Evolutionary conservation across 163 green algal species (phyloP).

Genomic region (Scenedesmus sp.): DNA sequence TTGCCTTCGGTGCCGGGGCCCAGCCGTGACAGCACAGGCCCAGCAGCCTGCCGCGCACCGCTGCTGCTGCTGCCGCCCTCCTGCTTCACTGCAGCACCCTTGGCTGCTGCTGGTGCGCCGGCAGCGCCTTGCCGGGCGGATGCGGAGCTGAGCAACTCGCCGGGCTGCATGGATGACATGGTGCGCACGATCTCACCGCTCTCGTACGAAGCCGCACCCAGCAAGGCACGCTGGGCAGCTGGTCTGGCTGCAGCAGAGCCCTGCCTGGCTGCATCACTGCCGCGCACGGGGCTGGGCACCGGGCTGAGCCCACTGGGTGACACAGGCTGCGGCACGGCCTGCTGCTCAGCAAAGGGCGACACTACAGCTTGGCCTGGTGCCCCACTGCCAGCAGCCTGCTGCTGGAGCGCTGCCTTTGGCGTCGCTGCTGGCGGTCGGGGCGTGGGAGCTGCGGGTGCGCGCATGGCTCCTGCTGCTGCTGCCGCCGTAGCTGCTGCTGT

Average conservation of each 20-base stretch:
- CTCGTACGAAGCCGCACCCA: background rate
- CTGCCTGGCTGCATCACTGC: constrained; percentile 8
- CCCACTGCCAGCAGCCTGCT: background rate
- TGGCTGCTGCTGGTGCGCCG: constrained; percentile 3
- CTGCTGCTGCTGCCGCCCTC: background rate
- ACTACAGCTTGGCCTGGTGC: background rate
- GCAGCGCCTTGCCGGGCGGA: background rate
- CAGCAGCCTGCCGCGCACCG: background rate
- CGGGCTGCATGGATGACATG: background rate
- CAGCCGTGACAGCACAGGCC: constrained; percentile 12
- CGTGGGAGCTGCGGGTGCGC: background rate
- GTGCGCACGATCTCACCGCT: constrained; percentile 28
- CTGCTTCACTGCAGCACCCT: background rate
- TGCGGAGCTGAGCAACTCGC: constrained; percentile 4
- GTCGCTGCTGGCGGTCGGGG: background rate
- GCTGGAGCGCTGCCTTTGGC: background rate
- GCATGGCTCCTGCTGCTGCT: background rate
- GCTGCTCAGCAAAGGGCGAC: constrained; percentile 9
- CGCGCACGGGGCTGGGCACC: background rate
- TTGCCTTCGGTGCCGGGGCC: background rate
- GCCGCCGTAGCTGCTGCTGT: constrained; percentile 1
- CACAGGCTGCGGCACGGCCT: background rate
- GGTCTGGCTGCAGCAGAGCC: background rate
- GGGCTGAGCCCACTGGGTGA: background rate
- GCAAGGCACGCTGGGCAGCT: background rate